Evolutionary conservation across 1,284 basidiomycete genomes (phyloP).

Genomic region (Pisolithus thermaeus): DNA sequence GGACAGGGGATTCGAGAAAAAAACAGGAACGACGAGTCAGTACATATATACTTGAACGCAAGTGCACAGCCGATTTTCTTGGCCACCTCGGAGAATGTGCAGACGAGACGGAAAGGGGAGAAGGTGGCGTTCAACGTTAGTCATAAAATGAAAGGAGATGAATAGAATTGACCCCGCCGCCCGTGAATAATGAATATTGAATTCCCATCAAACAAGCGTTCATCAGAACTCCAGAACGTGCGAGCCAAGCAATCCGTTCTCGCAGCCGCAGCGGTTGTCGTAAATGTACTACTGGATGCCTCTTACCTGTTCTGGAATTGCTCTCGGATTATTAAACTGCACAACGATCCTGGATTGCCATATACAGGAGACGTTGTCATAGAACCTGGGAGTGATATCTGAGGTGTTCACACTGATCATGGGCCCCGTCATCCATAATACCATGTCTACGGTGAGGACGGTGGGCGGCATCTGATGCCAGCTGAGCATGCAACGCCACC

Average conservation of each 20-base stretch:
- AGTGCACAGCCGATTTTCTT: neutral
- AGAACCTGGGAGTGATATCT: too few species aligned
- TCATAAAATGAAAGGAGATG: neutral
- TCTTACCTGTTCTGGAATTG: neutral
- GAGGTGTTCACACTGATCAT: too few species aligned
- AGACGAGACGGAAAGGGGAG: neutral
- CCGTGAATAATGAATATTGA: too few species aligned
- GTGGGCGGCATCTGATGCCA: too few species aligned
- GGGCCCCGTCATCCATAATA: too few species aligned
- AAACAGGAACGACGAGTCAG: slow-evolving; percentile 6
- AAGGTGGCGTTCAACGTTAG: neutral
- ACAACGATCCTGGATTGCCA: slow-evolving; percentile 1
- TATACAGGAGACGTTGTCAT: slow-evolving; percentile 5
- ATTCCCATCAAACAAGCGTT: neutral
- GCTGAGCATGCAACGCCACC: too few species aligned
- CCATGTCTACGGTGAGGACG: too few species aligned
- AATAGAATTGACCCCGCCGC: neutral
- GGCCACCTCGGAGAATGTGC: neutral
- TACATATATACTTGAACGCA: neutral
- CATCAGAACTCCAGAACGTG: neutral
- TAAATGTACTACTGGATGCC: neutral
- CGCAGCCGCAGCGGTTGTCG: neutral
- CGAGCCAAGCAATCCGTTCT: neutral
- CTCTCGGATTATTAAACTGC: neutral
- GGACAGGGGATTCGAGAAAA: slow-evolving; percentile 14